These are phyloP conservation scores for Aspergillus eucalypticola DNA, from an alignment of 2,329 filamentous ascomycete species.

Conservation along the genomic window DNA sequence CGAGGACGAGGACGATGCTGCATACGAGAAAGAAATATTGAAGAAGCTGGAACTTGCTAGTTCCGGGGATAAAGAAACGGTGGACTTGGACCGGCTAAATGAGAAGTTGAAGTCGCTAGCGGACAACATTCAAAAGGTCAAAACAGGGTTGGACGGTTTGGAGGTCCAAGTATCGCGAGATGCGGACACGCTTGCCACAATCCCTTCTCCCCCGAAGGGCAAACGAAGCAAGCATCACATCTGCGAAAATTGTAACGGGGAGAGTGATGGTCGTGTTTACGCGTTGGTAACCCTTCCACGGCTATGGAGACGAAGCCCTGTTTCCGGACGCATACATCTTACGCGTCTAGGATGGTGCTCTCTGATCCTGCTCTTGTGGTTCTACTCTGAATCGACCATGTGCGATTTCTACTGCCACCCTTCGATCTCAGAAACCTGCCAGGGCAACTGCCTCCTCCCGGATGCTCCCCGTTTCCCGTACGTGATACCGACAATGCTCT, in stretches of 20 bases:
- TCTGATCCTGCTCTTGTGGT: conserved; percentile 50
- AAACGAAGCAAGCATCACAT: conserved; percentile 9
- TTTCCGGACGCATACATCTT: conserved; percentile 31
- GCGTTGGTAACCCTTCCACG: conserved; percentile 37
- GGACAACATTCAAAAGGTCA: conserved; percentile 44
- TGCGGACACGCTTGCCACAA: conserved; percentile 16
- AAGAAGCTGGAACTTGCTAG: conserved; percentile 25
- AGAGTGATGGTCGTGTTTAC: conserved; percentile 32
- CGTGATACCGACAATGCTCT: conserved; percentile 58
- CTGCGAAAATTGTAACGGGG: conserved; percentile 28
- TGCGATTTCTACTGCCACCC: conserved; percentile 56
- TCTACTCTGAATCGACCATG: conserved; percentile 50
- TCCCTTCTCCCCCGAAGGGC: conserved; percentile 18
- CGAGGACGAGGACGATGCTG: conserved; percentile 34
- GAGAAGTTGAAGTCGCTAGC: conserved; percentile 43
- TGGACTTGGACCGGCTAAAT: conserved; percentile 40
- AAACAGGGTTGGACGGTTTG: conserved; percentile 40
- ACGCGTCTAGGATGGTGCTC: conserved; percentile 44
- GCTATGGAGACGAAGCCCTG: conserved; percentile 35
- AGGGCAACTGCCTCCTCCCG: conserved; percentile 52
- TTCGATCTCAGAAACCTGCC: conserved; percentile 49
- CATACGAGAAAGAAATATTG: conserved; percentile 34
- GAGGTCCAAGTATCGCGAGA: conserved; percentile 40
- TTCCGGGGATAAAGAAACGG: conserved; percentile 24
- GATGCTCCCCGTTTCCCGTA: conserved; percentile 57